Conservation (phyloP, 2,329 filamentous ascomycete species). For the Huntiella omanensis region DNA sequence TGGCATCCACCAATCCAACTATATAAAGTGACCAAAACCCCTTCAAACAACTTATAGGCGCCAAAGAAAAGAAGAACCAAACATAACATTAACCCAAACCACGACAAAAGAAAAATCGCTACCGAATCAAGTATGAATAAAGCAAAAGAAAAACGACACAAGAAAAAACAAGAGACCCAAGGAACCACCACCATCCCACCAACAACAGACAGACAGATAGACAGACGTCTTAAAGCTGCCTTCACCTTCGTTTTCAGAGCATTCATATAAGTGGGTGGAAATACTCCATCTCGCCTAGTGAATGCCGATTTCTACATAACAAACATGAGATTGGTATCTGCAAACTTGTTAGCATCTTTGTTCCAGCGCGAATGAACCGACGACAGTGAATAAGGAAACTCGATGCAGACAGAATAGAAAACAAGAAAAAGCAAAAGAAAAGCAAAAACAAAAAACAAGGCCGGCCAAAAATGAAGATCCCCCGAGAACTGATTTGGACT, state of each 20-base stretch:
- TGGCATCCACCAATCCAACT: background rate
- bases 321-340: conserved; percentile 44
- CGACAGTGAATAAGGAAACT: background rate
- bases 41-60: background rate
- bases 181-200: background rate
- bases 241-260: background rate
- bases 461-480: too few relatives aligned
- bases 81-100: conserved; percentile 7
- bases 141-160: background rate
- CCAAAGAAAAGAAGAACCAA: background rate
- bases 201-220: background rate
- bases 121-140: background rate
- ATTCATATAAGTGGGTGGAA: background rate
- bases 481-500: too few relatives aligned
- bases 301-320: conserved; percentile 30
- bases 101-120: background rate
- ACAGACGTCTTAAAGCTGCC: too few relatives aligned
- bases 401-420: background rate
- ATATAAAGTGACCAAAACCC: background rate
- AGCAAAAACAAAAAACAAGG: too few relatives aligned
- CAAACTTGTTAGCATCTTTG: conserved; percentile 8
- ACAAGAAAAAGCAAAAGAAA: background rate
- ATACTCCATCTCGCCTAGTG: too few relatives aligned
- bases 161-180: background rate
- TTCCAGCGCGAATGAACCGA: background rate